Evolutionary conservation across 2,329 filamentous ascomycete genomes (phyloP).

Genomic region (Calycina herbarum): DNA sequence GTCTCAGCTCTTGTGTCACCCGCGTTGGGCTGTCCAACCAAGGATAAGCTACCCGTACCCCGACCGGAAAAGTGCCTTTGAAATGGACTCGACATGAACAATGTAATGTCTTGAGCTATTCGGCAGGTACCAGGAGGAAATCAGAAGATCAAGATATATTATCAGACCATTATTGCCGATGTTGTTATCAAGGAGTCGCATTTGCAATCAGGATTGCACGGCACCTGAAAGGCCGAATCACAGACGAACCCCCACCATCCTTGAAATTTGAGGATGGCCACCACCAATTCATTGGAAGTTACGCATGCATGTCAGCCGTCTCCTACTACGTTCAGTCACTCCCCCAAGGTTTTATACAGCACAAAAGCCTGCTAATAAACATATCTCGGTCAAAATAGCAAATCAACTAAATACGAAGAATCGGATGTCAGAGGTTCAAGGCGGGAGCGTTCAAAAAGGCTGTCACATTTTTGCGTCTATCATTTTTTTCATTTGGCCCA

Average conservation of each 20-base stretch:
- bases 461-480: no score
- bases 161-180: neutral
- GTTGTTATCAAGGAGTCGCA: no score
- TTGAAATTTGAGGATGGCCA: neutral
- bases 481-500: neutral
- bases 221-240: neutral
- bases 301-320: neutral
- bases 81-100: neutral
- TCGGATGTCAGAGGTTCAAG: no score
- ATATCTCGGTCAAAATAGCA: neutral
- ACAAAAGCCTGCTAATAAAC: neutral
- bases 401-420: no score
- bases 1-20: constrained; percentile 6
- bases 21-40: constrained; percentile 2
- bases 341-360: neutral
- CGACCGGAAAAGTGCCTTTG: neutral
- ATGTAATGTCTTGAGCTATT: neutral
- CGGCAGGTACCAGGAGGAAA: neutral
- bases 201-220: constrained; percentile 4
- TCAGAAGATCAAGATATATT: neutral
- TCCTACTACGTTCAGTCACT: neutral
- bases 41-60: neutral
- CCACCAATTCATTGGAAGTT: neutral
- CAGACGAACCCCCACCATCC: neutral
- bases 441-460: no score